These are phyloP conservation scores for Gomphus bonarii DNA, from an alignment of 1,284 basidiomycete genomes.

Conservation along the genomic window DNA sequence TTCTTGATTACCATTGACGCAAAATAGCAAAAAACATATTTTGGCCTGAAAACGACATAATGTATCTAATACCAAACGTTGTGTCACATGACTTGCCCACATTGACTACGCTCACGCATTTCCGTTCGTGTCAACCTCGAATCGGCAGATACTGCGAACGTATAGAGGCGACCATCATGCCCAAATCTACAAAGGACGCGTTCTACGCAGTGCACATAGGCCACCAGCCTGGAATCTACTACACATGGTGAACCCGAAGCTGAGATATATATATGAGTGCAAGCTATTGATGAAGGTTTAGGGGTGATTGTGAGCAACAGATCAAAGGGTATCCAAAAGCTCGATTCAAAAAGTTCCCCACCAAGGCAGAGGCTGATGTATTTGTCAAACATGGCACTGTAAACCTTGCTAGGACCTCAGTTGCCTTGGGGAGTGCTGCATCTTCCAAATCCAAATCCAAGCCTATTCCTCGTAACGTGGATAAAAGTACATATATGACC, in stretches of 20 bases:
- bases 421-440: constrained; percentile 2
- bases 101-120: not conserved
- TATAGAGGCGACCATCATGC: not conserved
- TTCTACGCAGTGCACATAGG: constrained; percentile 33
- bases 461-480: not conserved
- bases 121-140: not conserved
- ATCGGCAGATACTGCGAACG: not conserved
- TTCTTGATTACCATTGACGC: too few relatives aligned
- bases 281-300: constrained; percentile 23
- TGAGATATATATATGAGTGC: not conserved
- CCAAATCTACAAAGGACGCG: constrained; percentile 14
- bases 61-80: too few relatives aligned
- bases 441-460: not conserved
- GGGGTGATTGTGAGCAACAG: constrained; percentile 51
- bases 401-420: constrained; percentile 10
- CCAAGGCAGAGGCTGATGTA: constrained; percentile 37
- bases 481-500: not conserved
- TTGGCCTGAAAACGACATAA: too few relatives aligned
- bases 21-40: too few relatives aligned
- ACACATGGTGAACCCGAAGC: constrained; percentile 24
- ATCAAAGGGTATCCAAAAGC: constrained; percentile 47
- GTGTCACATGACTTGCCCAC: not conserved
- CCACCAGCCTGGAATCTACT: constrained; percentile 28
- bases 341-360: constrained; percentile 54
- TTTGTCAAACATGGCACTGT: constrained; percentile 17